A percentile compares a stretch with the other conserved stretches of the same genome.
Conservation (phyloP, 352 stramenopile species). For the Globisporangium spiculum region DNA sequence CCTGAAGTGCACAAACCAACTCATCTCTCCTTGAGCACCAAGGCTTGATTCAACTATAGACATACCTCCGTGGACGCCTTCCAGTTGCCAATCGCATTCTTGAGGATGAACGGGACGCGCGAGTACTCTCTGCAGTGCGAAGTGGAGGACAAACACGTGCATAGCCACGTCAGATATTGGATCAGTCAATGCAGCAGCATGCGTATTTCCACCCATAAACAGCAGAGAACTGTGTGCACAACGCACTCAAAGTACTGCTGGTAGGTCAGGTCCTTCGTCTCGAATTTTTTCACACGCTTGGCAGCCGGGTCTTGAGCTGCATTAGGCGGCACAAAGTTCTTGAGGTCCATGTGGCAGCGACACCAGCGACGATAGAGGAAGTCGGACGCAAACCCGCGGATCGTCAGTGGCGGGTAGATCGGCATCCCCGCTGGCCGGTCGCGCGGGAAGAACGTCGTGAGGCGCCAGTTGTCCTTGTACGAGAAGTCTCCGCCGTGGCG, state of each 20-base stretch:
- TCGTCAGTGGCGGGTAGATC: slow-evolving; percentile 24
- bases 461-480: slow-evolving; percentile 65
- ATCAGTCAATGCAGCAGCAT: background rate
- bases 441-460: slow-evolving; percentile 76
- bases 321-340: slow-evolving; percentile 44
- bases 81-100: slow-evolving; percentile 67
- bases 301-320: slow-evolving; percentile 42
- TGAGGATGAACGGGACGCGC: slow-evolving; percentile 69
- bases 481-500: slow-evolving; percentile 67
- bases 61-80: slow-evolving; percentile 60
- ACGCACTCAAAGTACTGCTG: slow-evolving; percentile 71
- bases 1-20: background rate
- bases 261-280: slow-evolving; percentile 59
- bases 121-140: slow-evolving; percentile 50
- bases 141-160: slow-evolving; percentile 2
- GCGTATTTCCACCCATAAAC: background rate
- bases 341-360: slow-evolving; percentile 73
- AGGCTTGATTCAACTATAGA: background rate
- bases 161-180: background rate
- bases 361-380: slow-evolving; percentile 88
- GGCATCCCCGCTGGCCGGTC: slow-evolving; percentile 23
- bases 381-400: slow-evolving; percentile 62
- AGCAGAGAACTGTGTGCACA: background rate
- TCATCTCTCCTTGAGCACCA: background rate
- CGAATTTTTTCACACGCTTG: slow-evolving; percentile 51